A percentile compares a stretch with the other conserved stretches of the same genome.
Conservation (phyloP, 2,329 filamentous ascomycete species). For the Aspergillus melleus region DNA sequence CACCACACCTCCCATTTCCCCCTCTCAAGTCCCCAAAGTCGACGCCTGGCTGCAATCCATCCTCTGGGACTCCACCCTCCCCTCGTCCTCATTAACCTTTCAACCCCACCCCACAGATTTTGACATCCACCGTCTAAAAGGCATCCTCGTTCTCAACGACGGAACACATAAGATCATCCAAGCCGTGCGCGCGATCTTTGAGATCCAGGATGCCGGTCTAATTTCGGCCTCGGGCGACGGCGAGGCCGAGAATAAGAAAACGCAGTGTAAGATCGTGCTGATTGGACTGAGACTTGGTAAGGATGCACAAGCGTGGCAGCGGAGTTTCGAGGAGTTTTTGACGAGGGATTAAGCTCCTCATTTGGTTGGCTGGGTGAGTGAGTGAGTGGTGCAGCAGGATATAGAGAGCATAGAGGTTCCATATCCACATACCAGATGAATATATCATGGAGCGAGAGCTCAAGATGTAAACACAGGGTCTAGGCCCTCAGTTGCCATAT, state of each 20-base stretch:
- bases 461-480: no score
- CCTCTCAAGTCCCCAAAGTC: constrained; percentile 61
- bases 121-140: constrained; percentile 88
- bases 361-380: no score
- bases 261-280: constrained; percentile 47
- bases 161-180: constrained; percentile 77
- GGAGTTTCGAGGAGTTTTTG: constrained; percentile 36
- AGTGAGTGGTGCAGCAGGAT: no score
- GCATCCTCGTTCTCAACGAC: constrained; percentile 65
- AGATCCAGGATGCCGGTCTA: constrained; percentile 68
- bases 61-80: constrained; percentile 68
- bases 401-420: no score
- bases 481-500: no score
- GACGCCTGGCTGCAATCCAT: constrained; percentile 81
- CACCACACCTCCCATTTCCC: constrained; percentile 60
- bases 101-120: constrained; percentile 47
- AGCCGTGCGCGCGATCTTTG: constrained; percentile 90
- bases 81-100: constrained; percentile 11
- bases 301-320: constrained; percentile 33
- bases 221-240: constrained; percentile 22
- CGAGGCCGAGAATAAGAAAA: background rate
- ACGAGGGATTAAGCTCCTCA: background rate
- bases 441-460: no score
- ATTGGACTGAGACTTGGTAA: constrained; percentile 47
- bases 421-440: no score